These are phyloP conservation scores for Tulasnella sp. DNA, from an alignment of 768 basidiomycete species.

Conservation along the genomic window DNA sequence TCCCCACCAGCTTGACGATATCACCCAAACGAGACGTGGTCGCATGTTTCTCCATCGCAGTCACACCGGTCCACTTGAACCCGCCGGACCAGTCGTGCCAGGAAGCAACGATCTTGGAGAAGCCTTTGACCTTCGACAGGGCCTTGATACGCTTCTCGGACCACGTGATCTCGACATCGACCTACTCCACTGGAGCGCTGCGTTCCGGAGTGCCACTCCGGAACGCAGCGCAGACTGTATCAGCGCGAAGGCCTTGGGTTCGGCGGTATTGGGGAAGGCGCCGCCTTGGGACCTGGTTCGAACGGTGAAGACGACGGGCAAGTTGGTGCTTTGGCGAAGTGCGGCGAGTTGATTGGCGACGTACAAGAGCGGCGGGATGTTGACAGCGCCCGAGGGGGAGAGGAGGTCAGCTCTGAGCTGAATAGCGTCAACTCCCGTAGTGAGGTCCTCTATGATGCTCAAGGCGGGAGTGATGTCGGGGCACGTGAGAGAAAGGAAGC, in stretches of 20 bases:
- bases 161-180: conserved; percentile 82
- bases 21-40: conserved; percentile 62
- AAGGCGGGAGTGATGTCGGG: conserved; percentile 71
- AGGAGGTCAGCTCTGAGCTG: conserved; percentile 93
- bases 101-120: conserved; percentile 75
- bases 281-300: conserved; percentile 85
- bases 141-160: conserved; percentile 49
- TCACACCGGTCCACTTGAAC: conserved; percentile 64
- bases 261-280: conserved; percentile 68
- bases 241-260: conserved; percentile 61
- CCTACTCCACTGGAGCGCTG: too few relatives aligned
- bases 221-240: conserved; percentile 66
- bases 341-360: conserved; percentile 72
- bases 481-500: conserved; percentile 88
- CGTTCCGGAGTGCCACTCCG: too few relatives aligned
- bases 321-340: conserved; percentile 60
- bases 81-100: conserved; percentile 91
- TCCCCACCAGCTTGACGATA: conserved; percentile 86
- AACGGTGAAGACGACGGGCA: conserved; percentile 90
- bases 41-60: conserved; percentile 57
- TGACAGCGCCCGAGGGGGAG: conserved; percentile 32
- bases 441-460: conserved; percentile 55
- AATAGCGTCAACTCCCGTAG: conserved; percentile 77
- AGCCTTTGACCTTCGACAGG: conserved; percentile 50
- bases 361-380: conserved; percentile 56